These are phyloP conservation scores for Ogataea siamensis DNA, from an alignment of 805 yeast species.

Conservation along the genomic window DNA sequence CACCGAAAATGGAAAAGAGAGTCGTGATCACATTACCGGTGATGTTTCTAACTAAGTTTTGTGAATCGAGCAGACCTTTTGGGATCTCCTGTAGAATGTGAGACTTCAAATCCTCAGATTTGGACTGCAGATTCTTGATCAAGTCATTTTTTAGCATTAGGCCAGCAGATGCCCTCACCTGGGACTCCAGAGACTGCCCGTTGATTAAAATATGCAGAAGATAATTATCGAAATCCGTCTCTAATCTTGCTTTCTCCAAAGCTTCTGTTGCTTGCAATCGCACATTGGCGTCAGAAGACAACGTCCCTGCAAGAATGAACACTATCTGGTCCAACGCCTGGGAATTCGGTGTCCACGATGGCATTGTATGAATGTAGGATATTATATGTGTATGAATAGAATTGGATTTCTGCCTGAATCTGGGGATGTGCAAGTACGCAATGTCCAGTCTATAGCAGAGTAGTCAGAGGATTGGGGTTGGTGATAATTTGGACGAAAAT, in stretches of 20 bases:
- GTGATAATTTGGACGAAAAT: background rate
- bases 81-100: conserved; percentile 38
- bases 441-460: background rate
- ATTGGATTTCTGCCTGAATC: too few species aligned
- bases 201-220: conserved; percentile 64
- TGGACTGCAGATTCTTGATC: conserved; percentile 37
- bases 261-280: conserved; percentile 72
- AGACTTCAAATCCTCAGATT: conserved; percentile 31
- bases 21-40: conserved; percentile 90
- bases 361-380: conserved; percentile 1
- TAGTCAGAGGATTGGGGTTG: background rate
- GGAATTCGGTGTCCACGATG: conserved; percentile 68
- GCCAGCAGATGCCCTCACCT: conserved; percentile 86
- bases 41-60: conserved; percentile 72
- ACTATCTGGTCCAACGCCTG: conserved; percentile 62
- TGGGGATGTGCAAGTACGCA: too few species aligned
- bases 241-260: conserved; percentile 61
- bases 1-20: conserved; percentile 64
- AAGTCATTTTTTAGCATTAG: conserved; percentile 75
- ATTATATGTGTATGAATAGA: conserved; percentile 6
- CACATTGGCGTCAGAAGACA: conserved; percentile 53
- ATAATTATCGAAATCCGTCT: conserved; percentile 81
- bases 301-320: conserved; percentile 65
- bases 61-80: conserved; percentile 50
- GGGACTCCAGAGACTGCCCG: conserved; percentile 47